Evolutionary conservation across 306 rosid genomes (phyloP).

Genomic region (Prunus armeniaca): DNA sequence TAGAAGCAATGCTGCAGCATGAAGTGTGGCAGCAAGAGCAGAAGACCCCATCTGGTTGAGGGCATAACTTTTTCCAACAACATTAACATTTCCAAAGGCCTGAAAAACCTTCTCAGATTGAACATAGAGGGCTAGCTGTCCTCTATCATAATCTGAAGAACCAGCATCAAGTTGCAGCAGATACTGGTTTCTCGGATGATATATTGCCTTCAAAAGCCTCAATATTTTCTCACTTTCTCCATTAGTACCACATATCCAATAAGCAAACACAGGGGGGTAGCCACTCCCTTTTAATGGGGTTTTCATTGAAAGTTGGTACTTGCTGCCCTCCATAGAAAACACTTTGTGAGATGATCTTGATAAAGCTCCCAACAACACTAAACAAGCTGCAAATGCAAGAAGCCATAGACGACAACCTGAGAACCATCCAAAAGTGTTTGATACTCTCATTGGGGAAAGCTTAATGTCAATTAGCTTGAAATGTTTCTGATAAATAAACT

Average conservation of each 20-base stretch:
- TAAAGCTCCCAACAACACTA: slow-evolving; percentile 37
- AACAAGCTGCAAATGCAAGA: slow-evolving; percentile 27
- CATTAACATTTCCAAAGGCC: slow-evolving; percentile 55
- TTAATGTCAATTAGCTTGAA: background rate
- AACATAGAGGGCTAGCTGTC: slow-evolving; percentile 38
- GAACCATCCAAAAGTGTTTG: slow-evolving; percentile 38
- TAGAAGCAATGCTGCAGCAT: slow-evolving; percentile 70
- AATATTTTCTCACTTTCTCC: slow-evolving; percentile 46
- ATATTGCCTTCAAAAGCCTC: slow-evolving; percentile 63
- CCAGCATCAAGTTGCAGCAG: slow-evolving; percentile 61
- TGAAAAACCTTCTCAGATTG: slow-evolving; percentile 46
- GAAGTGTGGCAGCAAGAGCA: slow-evolving; percentile 60
- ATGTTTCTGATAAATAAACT: too few relatives aligned
- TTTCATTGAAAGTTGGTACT: slow-evolving; percentile 16
- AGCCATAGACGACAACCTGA: slow-evolving; percentile 39
- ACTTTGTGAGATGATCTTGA: slow-evolving; percentile 40
- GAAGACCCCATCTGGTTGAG: slow-evolving; percentile 66
- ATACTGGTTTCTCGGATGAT: slow-evolving; percentile 76
- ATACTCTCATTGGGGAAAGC: slow-evolving; percentile 46
- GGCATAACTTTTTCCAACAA: slow-evolving; percentile 57
- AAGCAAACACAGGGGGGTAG: slow-evolving; percentile 62
- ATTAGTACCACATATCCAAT: slow-evolving; percentile 55
- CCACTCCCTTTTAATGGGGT: slow-evolving; percentile 42
- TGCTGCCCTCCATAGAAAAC: slow-evolving; percentile 23
- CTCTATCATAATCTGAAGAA: slow-evolving; percentile 47